phyloP scores from a whole-genome alignment of 495 filamentous ascomycete species.

The Immersiella caudata region DNA sequence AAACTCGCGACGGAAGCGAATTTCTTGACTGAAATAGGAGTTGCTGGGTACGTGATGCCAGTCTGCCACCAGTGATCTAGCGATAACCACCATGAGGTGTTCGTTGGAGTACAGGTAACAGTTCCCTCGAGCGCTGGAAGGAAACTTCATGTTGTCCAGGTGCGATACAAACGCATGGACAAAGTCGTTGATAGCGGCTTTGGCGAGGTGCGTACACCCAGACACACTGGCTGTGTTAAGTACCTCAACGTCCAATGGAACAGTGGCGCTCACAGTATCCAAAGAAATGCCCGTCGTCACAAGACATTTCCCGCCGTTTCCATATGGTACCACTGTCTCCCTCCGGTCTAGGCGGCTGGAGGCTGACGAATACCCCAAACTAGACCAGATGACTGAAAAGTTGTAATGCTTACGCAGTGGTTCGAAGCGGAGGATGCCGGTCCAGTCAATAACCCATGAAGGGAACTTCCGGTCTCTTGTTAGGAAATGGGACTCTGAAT shows the following conservation, averaged over 20 bases:
- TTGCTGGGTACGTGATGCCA: not conserved
- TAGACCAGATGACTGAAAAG: not conserved
- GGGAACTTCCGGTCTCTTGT: not conserved
- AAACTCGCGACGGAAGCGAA: not conserved
- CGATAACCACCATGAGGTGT: not conserved
- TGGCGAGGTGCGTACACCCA: not conserved
- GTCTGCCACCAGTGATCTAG: not conserved
- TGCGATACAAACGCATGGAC: not conserved
- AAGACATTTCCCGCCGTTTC: not conserved
- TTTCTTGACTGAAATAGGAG: not conserved
- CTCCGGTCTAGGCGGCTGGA: not conserved
- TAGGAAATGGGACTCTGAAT: not conserved
- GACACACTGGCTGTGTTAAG: not conserved
- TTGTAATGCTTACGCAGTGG: not conserved
- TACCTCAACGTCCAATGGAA: not conserved
- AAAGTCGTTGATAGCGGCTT: not conserved
- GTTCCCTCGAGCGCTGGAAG: not conserved
- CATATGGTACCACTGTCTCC: too few relatives aligned
- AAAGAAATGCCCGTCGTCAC: not conserved
- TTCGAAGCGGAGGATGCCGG: not conserved
- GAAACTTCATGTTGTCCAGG: not conserved
- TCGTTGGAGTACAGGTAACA: not conserved
- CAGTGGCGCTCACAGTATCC: not conserved
- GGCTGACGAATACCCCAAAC: not conserved
- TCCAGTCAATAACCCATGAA: constrained; percentile 24